Conservation (phyloP, 1,284 basidiomycete species). For the Apiotrichum sp. region DNA sequence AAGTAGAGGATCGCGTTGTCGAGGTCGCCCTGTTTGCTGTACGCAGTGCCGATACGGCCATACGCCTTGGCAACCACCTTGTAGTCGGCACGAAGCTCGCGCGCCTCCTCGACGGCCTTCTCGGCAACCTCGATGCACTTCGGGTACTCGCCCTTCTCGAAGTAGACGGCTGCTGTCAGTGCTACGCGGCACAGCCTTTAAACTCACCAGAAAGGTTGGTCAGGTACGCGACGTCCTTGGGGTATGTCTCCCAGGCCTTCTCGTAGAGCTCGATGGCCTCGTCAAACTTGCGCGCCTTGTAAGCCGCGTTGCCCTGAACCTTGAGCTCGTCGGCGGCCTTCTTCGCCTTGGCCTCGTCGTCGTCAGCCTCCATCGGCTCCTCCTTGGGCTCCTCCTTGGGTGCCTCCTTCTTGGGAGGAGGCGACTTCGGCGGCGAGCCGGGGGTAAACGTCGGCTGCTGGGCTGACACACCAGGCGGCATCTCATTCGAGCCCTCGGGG, state of each 20-base stretch:
- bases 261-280: conserved; percentile 66
- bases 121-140: conserved; percentile 86
- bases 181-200: neutral
- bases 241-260: conserved; percentile 88
- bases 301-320: conserved; percentile 69
- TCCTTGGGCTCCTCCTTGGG: conserved; percentile 49
- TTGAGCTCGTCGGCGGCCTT: conserved; percentile 71
- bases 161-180: conserved; percentile 65
- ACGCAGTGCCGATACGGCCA: conserved; percentile 82
- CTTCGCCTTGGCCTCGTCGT: conserved; percentile 59
- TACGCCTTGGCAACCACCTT: conserved; percentile 64
- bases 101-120: conserved; percentile 90
- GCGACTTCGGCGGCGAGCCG: neutral
- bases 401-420: conserved; percentile 35
- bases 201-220: conserved; percentile 75
- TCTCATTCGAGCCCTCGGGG: conserved; percentile 75
- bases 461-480: conserved; percentile 57
- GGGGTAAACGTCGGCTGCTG: neutral
- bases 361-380: conserved; percentile 64
- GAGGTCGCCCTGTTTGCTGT: conserved; percentile 74
- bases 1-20: conserved; percentile 78
- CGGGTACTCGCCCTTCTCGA: conserved; percentile 87
- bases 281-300: conserved; percentile 77
- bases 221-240: conserved; percentile 89
- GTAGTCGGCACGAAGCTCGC: conserved; percentile 56